Conservation (phyloP, 768 basidiomycete genomes). For the Tricholoma hemisulphureum region DNA sequence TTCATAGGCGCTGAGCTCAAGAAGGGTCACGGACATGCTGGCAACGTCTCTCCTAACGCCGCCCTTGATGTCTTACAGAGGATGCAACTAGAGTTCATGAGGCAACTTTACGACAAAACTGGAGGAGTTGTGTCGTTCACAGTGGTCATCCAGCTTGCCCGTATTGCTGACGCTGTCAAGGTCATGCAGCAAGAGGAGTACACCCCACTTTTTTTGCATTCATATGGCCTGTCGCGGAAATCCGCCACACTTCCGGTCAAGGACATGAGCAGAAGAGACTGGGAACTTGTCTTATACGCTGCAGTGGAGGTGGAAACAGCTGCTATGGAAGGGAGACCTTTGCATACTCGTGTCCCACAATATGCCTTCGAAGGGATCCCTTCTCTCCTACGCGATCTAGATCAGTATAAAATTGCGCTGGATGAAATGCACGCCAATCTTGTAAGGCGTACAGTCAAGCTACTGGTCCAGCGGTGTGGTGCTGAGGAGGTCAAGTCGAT, state of each 20-base stretch:
- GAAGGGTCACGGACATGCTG: background rate
- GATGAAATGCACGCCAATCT: constrained; percentile 23
- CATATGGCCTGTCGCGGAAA: constrained; percentile 41
- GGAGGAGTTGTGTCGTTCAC: constrained; percentile 23
- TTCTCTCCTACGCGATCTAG: constrained; percentile 43
- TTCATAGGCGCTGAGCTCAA: constrained; percentile 14
- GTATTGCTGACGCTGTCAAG: constrained; percentile 32
- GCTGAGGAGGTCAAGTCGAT: constrained; percentile 23
- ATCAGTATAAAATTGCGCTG: constrained; percentile 30
- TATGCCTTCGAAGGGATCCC: constrained; percentile 41
- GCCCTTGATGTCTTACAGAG: constrained; percentile 16
- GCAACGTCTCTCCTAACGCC: background rate
- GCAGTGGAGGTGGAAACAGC: constrained; percentile 37
- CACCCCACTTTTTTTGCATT: constrained; percentile 40
- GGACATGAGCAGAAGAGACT: constrained; percentile 39
- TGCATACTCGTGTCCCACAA: constrained; percentile 18
- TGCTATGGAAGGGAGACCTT: constrained; percentile 23
- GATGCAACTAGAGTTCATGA: constrained; percentile 20
- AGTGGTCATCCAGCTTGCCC: constrained; percentile 32
- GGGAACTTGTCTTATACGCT: constrained; percentile 46
- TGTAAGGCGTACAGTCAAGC: constrained; percentile 25
- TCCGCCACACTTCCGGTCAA: constrained; percentile 20
- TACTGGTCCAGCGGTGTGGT: constrained; percentile 23
- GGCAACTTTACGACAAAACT: constrained; percentile 21
- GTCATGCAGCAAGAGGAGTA: constrained; percentile 33